These are phyloP conservation scores for Aspergillus piperis DNA, from an alignment of 2,329 filamentous ascomycete species.

Conservation along the genomic window DNA sequence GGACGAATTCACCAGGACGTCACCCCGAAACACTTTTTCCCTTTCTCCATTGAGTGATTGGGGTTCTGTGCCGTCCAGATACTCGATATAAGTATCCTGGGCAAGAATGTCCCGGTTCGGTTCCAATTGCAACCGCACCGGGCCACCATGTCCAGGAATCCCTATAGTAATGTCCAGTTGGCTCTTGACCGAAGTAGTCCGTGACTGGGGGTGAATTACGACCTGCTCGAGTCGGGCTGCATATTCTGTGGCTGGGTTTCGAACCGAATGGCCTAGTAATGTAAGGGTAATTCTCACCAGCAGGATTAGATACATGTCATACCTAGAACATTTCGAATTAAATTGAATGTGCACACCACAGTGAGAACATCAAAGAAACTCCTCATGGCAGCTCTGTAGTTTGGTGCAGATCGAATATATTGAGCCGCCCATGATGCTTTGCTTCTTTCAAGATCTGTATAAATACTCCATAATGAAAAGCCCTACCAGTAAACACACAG, in stretches of 20 bases:
- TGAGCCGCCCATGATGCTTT: too few species aligned
- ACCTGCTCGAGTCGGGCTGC: background rate
- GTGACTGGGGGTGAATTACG: background rate
- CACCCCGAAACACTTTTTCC: slow-evolving; percentile 8
- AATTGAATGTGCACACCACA: too few species aligned
- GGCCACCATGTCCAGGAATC: background rate
- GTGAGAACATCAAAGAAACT: too few species aligned
- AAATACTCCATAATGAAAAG: too few species aligned
- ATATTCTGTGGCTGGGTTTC: background rate
- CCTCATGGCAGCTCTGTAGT: too few species aligned
- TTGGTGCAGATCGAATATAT: too few species aligned
- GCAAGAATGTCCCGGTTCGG: slow-evolving; percentile 16
- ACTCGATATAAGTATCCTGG: slow-evolving; percentile 10
- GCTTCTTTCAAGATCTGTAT: too few species aligned
- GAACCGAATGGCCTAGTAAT: slow-evolving; percentile 10
- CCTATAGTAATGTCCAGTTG: slow-evolving; percentile 10
- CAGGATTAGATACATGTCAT: too few species aligned
- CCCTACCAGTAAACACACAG: too few species aligned
- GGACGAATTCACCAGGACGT: background rate
- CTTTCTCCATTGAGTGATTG: background rate
- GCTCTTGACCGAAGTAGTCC: background rate
- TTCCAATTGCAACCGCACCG: slow-evolving; percentile 2
- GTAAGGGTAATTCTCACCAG: background rate
- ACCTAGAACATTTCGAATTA: too few species aligned
- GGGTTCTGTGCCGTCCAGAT: slow-evolving; percentile 3